These are phyloP conservation scores for Thermochaetoides thermophila DNA, from an alignment of 495 filamentous ascomycete genomes.

Conservation along the genomic window DNA sequence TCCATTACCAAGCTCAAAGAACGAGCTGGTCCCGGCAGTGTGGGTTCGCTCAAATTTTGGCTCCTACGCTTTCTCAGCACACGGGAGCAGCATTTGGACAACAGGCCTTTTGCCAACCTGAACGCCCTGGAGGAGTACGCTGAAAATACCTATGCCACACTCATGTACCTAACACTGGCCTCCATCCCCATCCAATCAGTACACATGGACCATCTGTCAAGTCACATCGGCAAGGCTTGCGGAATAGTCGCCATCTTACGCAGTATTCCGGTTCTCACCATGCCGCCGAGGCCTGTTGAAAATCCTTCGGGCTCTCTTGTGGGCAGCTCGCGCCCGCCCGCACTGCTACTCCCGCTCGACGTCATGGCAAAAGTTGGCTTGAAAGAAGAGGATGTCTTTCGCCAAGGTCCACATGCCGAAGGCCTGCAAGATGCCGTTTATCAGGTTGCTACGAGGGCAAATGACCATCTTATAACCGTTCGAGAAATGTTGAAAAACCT, in stretches of 20 bases:
- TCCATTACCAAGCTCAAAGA: constrained; percentile 47
- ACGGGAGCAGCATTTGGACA: constrained; percentile 69
- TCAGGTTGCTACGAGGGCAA: constrained; percentile 76
- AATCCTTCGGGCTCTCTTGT: constrained; percentile 24
- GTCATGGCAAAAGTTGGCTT: constrained; percentile 70
- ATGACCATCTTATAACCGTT: constrained; percentile 89
- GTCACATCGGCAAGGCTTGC: constrained; percentile 83
- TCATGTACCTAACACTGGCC: constrained; percentile 81
- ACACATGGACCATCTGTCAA: constrained; percentile 82
- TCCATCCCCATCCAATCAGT: constrained; percentile 60
- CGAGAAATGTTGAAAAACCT: constrained; percentile 79
- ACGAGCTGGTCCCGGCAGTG: constrained; percentile 32
- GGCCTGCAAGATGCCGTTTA: constrained; percentile 85
- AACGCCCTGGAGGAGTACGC: constrained; percentile 71
- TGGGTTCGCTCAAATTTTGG: constrained; percentile 63
- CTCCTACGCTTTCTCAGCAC: constrained; percentile 60
- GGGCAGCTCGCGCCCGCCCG: constrained; percentile 23
- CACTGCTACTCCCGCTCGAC: constrained; percentile 63
- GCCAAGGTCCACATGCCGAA: constrained; percentile 57
- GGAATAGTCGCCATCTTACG: constrained; percentile 75
- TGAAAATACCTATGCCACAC: constrained; percentile 82
- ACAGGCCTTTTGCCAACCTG: constrained; percentile 62
- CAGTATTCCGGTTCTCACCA: constrained; percentile 71
- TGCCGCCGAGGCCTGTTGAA: constrained; percentile 45
- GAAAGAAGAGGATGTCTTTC: constrained; percentile 76